phyloP scores from a whole-genome alignment of 1,284 basidiomycete genomes.

The Malassezia slooffiae region DNA sequence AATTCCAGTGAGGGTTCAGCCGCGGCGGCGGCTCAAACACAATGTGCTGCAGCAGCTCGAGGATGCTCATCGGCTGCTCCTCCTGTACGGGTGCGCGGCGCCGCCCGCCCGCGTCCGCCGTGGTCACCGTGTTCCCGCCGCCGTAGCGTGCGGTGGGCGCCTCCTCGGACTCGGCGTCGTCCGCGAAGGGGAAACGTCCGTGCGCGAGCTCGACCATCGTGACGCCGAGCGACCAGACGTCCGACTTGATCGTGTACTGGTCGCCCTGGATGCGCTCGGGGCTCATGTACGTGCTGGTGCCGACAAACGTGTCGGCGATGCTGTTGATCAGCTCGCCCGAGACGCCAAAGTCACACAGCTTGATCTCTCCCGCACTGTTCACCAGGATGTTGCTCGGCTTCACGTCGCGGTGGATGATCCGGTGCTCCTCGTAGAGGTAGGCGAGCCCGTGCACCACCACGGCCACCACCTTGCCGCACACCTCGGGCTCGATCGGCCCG shows the following conservation, averaged over 20 bases:
- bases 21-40: constrained; percentile 56
- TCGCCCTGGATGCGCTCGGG: constrained; percentile 97
- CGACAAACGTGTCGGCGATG: constrained; percentile 96
- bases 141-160: no score
- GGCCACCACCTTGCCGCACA: constrained; percentile 79
- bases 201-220: constrained; percentile 85
- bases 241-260: constrained; percentile 91
- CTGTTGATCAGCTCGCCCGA: constrained; percentile 97
- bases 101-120: no score
- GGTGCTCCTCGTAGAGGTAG: constrained; percentile 95
- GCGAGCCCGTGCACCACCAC: constrained; percentile 87
- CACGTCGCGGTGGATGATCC: constrained; percentile 99
- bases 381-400: constrained; percentile 96
- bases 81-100: no score
- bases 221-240: constrained; percentile 93
- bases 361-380: constrained; percentile 87
- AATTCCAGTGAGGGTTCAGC: constrained; percentile 28
- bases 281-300: constrained; percentile 97
- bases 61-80: constrained; percentile 67
- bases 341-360: constrained; percentile 97
- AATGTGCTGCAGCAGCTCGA: constrained; percentile 92
- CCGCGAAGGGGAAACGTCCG: constrained; percentile 74
- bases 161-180: constrained; percentile 20
- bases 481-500: constrained; percentile 75
- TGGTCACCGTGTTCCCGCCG: no score